Conservation (phyloP, 2,329 filamentous ascomycete genomes). For the Aspergillus puulaauensis region DNA sequence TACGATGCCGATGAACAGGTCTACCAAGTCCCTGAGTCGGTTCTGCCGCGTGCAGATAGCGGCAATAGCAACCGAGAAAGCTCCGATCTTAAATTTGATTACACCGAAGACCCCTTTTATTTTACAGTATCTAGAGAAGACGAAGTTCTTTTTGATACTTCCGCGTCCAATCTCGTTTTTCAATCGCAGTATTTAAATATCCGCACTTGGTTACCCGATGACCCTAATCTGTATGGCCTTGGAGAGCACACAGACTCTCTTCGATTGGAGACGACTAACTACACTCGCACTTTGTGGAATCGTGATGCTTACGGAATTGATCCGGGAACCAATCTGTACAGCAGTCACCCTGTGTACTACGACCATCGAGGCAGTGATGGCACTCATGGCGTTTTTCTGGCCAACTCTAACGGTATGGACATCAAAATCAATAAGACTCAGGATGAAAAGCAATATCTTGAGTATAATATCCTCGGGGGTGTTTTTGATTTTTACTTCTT, state of each 20-base stretch:
- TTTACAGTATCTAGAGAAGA: constrained; percentile 56
- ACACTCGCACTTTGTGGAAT: constrained; percentile 69
- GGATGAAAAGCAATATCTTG: constrained; percentile 64
- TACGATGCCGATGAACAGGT: constrained; percentile 68
- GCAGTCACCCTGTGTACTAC: constrained; percentile 72
- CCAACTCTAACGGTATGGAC: constrained; percentile 76
- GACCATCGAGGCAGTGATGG: constrained; percentile 62
- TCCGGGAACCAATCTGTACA: constrained; percentile 66
- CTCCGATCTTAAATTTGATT: constrained; percentile 48
- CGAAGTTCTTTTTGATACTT: constrained; percentile 65
- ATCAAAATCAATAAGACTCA: constrained; percentile 67
- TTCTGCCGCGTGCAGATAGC: constrained; percentile 61
- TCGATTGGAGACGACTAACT: constrained; percentile 66
- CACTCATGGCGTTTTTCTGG: constrained; percentile 66
- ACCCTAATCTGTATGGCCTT: constrained; percentile 73
- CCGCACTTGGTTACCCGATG: constrained; percentile 66
- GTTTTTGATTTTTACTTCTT: constrained; percentile 72
- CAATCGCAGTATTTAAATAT: constrained; percentile 76
- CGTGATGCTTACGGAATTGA: constrained; percentile 66
- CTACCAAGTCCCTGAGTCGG: constrained; percentile 71
- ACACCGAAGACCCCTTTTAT: constrained; percentile 61
- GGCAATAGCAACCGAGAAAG: constrained; percentile 47
- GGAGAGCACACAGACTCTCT: constrained; percentile 75
- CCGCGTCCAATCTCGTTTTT: constrained; percentile 66
- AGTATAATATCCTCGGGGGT: constrained; percentile 78